These are phyloP conservation scores for Abortiporus biennis DNA, from an alignment of 1,284 basidiomycete genomes.

Conservation along the genomic window DNA sequence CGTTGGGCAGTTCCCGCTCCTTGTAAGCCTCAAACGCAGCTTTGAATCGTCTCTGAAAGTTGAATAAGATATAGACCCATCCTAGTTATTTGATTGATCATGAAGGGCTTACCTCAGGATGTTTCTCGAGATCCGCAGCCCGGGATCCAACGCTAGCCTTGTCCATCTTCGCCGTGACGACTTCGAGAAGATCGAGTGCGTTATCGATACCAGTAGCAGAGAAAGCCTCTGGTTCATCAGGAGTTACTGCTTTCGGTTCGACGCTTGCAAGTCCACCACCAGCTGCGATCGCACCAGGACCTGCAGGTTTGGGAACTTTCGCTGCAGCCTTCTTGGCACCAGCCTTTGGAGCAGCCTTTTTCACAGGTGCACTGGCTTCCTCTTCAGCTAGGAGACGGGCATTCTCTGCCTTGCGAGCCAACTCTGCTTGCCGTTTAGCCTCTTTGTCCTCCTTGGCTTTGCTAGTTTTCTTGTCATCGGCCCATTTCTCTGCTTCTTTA, in stretches of 20 bases:
- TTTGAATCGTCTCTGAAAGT: conserved; percentile 76
- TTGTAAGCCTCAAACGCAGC: conserved; percentile 91
- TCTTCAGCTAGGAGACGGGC: conserved; percentile 81
- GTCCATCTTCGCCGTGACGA: conserved; percentile 89
- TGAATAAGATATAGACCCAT: conserved; percentile 3
- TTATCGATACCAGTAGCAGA: conserved; percentile 88
- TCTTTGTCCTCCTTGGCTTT: conserved; percentile 74
- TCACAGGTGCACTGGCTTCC: conserved; percentile 60
- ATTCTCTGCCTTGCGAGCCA: conserved; percentile 72
- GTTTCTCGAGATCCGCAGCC: conserved; percentile 84
- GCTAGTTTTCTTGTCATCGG: conserved; percentile 54
- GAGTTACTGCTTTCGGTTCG: conserved; percentile 38
- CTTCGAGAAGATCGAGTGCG: conserved; percentile 83
- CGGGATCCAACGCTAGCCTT: conserved; percentile 83
- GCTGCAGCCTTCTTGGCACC: conserved; percentile 46
- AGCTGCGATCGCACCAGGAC: conserved; percentile 74
- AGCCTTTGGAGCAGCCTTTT: conserved; percentile 68
- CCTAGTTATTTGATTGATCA: background rate
- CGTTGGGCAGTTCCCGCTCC: conserved; percentile 79
- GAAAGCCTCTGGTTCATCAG: conserved; percentile 66
- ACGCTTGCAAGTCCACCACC: conserved; percentile 39
- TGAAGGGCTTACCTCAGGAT: conserved; percentile 75
- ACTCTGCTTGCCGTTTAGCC: conserved; percentile 67
- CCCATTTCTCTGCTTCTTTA: conserved; percentile 79
- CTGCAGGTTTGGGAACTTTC: conserved; percentile 50